Percentiles rank a stretch among this genome's conserved stretches.
Evolutionary conservation across 345 rosid species (phyloP).

Genomic region (Boechera retrofracta): DNA sequence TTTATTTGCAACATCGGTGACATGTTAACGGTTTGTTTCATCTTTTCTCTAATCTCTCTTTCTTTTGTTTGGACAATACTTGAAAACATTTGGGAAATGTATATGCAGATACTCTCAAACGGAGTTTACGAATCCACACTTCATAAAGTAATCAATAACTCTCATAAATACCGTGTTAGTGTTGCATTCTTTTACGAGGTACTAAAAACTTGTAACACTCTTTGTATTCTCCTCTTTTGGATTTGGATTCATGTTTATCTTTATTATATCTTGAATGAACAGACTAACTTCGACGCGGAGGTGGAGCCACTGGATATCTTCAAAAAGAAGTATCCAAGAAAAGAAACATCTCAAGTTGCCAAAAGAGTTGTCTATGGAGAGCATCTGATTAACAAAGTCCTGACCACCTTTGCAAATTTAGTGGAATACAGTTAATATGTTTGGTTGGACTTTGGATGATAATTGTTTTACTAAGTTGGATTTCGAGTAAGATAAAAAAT

Average conservation of each 20-base stretch:
- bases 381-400: constrained; percentile 72
- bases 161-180: constrained; percentile 56
- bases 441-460: not conserved
- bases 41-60: not conserved
- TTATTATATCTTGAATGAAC: not conserved
- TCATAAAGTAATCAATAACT: constrained; percentile 64
- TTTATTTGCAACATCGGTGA: constrained; percentile 86
- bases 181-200: constrained; percentile 80
- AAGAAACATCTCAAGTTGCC: constrained; percentile 48
- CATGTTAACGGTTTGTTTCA: constrained; percentile 69
- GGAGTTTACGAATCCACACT: constrained; percentile 75
- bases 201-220: not conserved
- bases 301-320: constrained; percentile 79
- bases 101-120: constrained; percentile 62
- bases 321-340: constrained; percentile 40
- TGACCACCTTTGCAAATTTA: constrained; percentile 56
- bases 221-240: not conserved
- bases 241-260: not conserved
- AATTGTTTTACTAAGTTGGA: not conserved
- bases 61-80: not conserved
- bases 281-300: constrained; percentile 68
- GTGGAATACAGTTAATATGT: not conserved
- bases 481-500: not conserved
- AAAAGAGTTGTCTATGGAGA: constrained; percentile 71
- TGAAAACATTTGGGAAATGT: not conserved